Conservation (phyloP, 352 stramenopile genomes). For the Blastocystis sp. region DNA sequence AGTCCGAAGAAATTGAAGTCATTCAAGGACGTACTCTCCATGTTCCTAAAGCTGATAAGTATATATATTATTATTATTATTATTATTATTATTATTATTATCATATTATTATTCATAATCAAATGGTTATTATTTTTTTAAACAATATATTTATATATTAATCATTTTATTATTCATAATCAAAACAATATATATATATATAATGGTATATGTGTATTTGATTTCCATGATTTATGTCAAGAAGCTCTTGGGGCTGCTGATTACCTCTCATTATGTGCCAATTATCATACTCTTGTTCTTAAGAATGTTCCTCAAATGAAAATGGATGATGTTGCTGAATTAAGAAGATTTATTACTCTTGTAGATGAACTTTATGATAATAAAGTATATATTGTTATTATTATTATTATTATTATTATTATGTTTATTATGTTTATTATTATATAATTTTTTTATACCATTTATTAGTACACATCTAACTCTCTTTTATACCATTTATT, state of each 20-base stretch:
- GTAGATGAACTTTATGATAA: conserved; percentile 86
- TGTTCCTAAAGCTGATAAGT: conserved; percentile 44
- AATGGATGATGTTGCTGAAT: conserved; percentile 63
- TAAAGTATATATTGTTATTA: no score
- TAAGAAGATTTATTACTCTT: conserved; percentile 81
- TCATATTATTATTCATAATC: no score
- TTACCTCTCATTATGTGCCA: conserved; percentile 67
- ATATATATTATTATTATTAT: conserved; percentile 47
- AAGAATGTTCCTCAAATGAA: conserved; percentile 60
- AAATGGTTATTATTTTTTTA: not conserved
- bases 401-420: no score
- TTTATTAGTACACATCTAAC: no score
- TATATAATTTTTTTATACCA: no score
- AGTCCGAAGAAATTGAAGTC: conserved; percentile 50
- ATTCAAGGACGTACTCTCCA: conserved; percentile 56
- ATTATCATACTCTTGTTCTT: conserved; percentile 71
- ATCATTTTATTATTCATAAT: no score
- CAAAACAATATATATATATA: not conserved
- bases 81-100: no score
- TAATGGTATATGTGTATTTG: conserved; percentile 55
- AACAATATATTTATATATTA: no score
- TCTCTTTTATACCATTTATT: no score
- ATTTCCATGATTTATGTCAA: conserved; percentile 77
- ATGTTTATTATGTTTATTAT: no score
- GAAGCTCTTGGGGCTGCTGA: conserved; percentile 72